Evolutionary conservation across 2,329 filamentous ascomycete genomes (phyloP), one percentile per base, ranked within the genome.

Genomic region (Chalaropsis thielavioides): DNA sequence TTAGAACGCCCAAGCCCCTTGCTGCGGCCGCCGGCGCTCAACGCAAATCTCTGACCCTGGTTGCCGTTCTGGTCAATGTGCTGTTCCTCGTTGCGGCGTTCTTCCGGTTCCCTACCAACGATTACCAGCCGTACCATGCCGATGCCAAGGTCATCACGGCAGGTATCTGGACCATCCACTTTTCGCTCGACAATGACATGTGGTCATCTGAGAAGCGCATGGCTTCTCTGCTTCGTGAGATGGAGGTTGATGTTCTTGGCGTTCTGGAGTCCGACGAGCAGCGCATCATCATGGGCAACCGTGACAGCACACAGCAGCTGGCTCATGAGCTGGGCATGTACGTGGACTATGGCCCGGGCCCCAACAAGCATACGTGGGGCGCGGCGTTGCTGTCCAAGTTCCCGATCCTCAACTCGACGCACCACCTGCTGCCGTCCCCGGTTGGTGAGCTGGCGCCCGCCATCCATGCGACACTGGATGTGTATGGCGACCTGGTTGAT

Each of bases 321-420:
- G 92, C 94, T 22, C 92, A 97, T 74, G 92, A 99, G 69, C 82
- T 99, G 11, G 94, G 94, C 70, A 99, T 99, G 94, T 99, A 96
- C 72, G 92, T 95, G 61, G 94, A 99, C 77, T 96, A 91, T 72
- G 94, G 94, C 64, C 94, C 94, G 38, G 94, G 94, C 1, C 94
- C 94, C 6, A 96, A 99, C 81, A 99, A 97, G 78, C 94, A 99
- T 77, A 99, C 94, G 0, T 99, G 94, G 94, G 94, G 94, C 62
- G 84, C 87, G 10, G 94, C 92, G 24, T 80, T 99, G 56, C 81
- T 99, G 3, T 96, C 91, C 70, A 97, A 97, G 73, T 99, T 97
- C 78, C 94, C 94, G 2, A 99, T 99, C 71, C 75, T 99, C 67
- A 96, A 97, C 76, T 96, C 90, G 1, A 96, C 92, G 24, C 94